Conservation (phyloP, 1,284 basidiomycete genomes). For the Leccinum subrobustum region DNA sequence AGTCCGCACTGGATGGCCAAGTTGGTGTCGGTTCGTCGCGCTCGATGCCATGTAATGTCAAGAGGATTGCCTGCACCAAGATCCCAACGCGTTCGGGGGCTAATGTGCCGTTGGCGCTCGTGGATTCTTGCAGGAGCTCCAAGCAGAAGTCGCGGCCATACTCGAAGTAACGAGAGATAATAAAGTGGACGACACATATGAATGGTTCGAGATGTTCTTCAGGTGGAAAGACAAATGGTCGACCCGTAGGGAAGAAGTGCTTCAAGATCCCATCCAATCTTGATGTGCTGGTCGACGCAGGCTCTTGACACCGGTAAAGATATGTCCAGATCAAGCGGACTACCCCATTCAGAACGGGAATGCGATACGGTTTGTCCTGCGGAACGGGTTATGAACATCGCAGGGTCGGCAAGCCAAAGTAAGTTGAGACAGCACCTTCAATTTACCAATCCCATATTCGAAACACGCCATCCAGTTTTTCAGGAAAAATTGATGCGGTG, state of each 20-base stretch:
- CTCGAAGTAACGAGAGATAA: conserved; percentile 84
- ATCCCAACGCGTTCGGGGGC: conserved; percentile 75
- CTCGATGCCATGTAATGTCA: conserved; percentile 74
- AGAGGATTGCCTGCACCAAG: conserved; percentile 75
- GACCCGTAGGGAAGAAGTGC: conserved; percentile 77
- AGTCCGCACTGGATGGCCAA: conserved; percentile 80
- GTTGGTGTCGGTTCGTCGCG: conserved; percentile 64
- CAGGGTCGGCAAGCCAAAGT: not conserved
- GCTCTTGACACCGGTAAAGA: conserved; percentile 90
- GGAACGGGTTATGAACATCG: not conserved
- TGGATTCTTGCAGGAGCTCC: conserved; percentile 73
- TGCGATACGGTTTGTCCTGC: conserved; percentile 78
- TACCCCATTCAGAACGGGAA: conserved; percentile 79
- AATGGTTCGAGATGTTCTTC: conserved; percentile 82
- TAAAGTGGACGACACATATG: conserved; percentile 79
- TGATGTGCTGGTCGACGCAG: conserved; percentile 71
- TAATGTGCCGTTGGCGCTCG: conserved; percentile 44
- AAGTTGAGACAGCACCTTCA: conserved; percentile 59
- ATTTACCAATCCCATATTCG: conserved; percentile 68
- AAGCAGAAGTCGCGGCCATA: conserved; percentile 83
- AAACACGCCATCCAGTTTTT: conserved; percentile 79
- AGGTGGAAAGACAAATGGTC: conserved; percentile 59
- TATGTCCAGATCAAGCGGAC: conserved; percentile 92
- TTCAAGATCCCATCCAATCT: conserved; percentile 80
- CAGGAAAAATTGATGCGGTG: conserved; percentile 83